Base-by-base conservation (phyloP, 202 grass and related monocot species). In the Setaria italica region DNA sequence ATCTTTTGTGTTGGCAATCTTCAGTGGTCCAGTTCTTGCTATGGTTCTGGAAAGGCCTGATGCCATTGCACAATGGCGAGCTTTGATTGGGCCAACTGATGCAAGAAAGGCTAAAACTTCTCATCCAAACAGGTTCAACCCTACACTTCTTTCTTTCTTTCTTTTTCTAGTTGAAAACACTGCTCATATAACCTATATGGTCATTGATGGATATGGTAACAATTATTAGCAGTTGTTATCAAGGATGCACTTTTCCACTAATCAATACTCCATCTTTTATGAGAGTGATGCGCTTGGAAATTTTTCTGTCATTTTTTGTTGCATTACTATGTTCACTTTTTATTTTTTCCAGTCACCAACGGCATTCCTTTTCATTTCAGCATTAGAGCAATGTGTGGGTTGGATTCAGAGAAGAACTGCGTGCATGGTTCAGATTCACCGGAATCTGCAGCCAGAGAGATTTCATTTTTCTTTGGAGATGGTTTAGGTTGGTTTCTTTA, bases 381-480 rank as follows among this genome's bases (percentile, higher is more conserved):
- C 73, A 89, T 98, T 86, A 98, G 95, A 92, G 93, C 93, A 30
- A 89, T 98, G 87, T 98, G 91, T 19, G 91, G 93, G 7, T 21
- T 90, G 65, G 90, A 92, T 79, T 90, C 83, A 0, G 86, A 92
- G 84, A 92, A 89, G 64, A 98, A 98, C 76, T 98, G 95, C 48
- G 95, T 98, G 21, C 95, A 98, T 87, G 95, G 95, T 81, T 95
- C 95, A 29, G 95, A 98, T 90, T 98, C 95, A 65, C 82, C 1
- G 6, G 66, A 87, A 88, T 95, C 95, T 82, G 93, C 93, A 80
- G 86, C 50, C 21, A 81, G 86, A 82, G 93, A 98, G 84, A 98
- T 98, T 86, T 86, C 76, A 76, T 95, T 95, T 80, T 98, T 98
- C 88, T 98, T 98, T 49, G 79, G 86, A 82, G 86, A 89, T 53